Evolutionary conservation across 2,329 filamentous ascomycete species (phyloP), one percentile per base, ranked within the genome.

Genomic region (Chrysoporthe puriensis): DNA sequence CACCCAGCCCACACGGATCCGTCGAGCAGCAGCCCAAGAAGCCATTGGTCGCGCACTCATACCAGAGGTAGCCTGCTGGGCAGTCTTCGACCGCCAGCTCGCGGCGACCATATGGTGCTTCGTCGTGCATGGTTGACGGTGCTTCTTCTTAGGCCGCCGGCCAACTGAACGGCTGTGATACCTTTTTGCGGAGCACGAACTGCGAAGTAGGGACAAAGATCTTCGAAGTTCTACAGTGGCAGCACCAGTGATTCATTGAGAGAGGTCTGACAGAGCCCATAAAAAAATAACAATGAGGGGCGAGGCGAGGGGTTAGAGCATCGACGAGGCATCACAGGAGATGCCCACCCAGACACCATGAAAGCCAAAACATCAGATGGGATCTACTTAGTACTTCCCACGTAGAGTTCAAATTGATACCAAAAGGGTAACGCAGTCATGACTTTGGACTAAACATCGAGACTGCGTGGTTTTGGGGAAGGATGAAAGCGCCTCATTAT

Each of bases 1-100:
- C 58, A 6, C 66, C 57, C 60, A 74, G 62, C 3, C 69, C 66
- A 72, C 85, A 86, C 18, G 83, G 79, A 68, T 84, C 73, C 16
- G 77, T 73, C 16, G 75, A 73, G 72, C 84, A 86, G 62, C 85
- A 86, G 21, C 82, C 84, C 2, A 62, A 66, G 70, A 81, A 84
- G 43, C 70, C 69, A 70, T 74, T 79, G 60, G 63, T 52, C 16
- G 60, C 68, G 70, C 83, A 86, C 34, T 69, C 62, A 70, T 81
- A 84, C 70, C 76, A 83, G 42, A 62, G 43, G 26, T 70, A 71
- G 67, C 75, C 77, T 8, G 66, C 3, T 7, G 74, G 69, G 60
- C 82, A 83, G 60, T 63, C 60, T 14, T 36, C 44, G 48, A 57
- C 13, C 26, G 9, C n/a, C 3, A 40, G 54, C 16, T 57, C 54